Conservation (phyloP, 768 basidiomycete genomes). For the Cystofilobasidium bisporidii region DNA sequence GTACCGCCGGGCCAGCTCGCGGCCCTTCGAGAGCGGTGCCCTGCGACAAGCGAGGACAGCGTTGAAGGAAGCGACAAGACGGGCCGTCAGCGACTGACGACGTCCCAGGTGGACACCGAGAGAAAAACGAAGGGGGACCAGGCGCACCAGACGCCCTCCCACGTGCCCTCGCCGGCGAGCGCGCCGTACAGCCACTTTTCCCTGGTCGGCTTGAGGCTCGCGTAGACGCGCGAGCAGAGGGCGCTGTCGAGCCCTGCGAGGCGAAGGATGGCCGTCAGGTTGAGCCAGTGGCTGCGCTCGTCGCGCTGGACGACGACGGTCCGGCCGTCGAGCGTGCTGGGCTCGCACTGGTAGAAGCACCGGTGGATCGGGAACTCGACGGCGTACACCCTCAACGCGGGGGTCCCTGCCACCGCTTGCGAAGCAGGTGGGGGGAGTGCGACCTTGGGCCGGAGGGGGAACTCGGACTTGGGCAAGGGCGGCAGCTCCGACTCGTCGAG, state of each 20-base stretch:
- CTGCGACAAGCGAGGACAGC: background rate
- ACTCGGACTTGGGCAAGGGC: background rate
- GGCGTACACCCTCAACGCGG: background rate
- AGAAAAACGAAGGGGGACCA: too few relatives aligned
- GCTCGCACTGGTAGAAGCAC: too few relatives aligned
- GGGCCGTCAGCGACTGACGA: background rate
- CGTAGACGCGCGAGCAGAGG: background rate
- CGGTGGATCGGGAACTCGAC: background rate
- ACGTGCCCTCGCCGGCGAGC: background rate
- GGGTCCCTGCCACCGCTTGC: background rate
- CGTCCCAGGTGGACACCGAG: too few relatives aligned
- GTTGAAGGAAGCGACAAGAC: background rate
- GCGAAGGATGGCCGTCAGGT: background rate
- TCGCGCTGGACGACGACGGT: background rate
- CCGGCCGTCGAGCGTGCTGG: too few relatives aligned
- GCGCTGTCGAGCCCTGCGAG: background rate
- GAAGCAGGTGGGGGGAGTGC: background rate
- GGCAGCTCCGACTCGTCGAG: background rate
- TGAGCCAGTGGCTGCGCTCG: background rate
- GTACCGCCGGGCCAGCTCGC: background rate
- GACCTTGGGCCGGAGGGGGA: background rate
- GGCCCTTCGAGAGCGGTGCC: background rate
- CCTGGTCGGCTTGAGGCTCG: background rate
- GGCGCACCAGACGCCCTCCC: slow-evolving; percentile 13
- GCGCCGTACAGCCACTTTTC: background rate